Evolutionary conservation across 2,329 filamentous ascomycete genomes (phyloP), one percentile per base, ranked within the genome.

Genomic region (Beauveria rudraprayagi): DNA sequence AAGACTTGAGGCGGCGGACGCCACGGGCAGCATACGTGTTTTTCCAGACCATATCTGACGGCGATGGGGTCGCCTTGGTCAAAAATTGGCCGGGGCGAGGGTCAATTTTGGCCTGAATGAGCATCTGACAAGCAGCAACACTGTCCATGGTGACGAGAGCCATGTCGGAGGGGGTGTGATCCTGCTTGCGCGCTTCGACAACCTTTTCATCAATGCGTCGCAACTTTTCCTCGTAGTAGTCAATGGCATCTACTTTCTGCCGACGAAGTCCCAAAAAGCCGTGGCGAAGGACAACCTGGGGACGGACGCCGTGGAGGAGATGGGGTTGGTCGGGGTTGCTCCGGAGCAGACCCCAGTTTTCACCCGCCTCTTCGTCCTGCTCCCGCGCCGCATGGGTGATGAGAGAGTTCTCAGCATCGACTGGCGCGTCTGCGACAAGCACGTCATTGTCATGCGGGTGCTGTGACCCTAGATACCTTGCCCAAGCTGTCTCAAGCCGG

Each of bases 71-170:
- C 30, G 89, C 83, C 63, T 91, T 92, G 9, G 93, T 92, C 59
- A 96, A 78, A 6, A 99, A 81, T 63, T 90, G 88, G 62, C 92
- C 87, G 0, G 95, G 94, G 11, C 90, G 88, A 3, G 94, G 92
- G 70, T 97, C 93, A 58, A 99, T 85, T 11, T 96, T 87, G 4
- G 94, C 92, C 74, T 99, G 94, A 48, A 96, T 91, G 26, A 92
- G 91, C 92, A 97, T 96, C 76, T 99, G 94, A 67, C 85, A 87
- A 37, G 92, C 88, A 16, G 92, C 90, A 55, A 96, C 94, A 3
- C 91, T 94, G 76, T 97, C 91, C 91, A 99, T 95, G 0, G 94
- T 97, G 44, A 99, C 90, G 72, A 99, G 97, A 1, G 95, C 95
- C 63, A 95, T 82, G 54, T 93, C 88, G 1, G 87, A 92, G 0